Evolutionary conservation across 2,329 filamentous ascomycete genomes (phyloP), one percentile per base, ranked within the genome.

Genomic region (Claviceps pazoutovae): DNA sequence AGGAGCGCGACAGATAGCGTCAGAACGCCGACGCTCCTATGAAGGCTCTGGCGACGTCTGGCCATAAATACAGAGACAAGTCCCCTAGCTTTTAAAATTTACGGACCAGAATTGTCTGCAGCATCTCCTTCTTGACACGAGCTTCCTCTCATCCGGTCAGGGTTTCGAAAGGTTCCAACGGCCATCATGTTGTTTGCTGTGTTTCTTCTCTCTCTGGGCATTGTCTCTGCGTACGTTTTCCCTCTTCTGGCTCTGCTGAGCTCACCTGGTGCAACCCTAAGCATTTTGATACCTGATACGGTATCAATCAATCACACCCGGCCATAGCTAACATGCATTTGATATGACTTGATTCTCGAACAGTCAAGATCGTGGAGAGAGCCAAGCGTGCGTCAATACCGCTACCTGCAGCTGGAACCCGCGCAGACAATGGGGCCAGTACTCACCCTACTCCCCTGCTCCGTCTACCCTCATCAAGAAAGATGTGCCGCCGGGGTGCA

Each of bases 401-500:
- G 53, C 43, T 19, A 49, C 39, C n/a, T 89, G 85, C 66, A 72
- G 74, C 47, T 66, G 76, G 4, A 64, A 75, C 38, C 75, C 83
- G 45, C 79, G 81, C 1, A 84, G 81, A 57, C 76, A 73, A 51
- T 95, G 88, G 88, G 90, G 89, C 52, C 88, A 91, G 64, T 95
- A 95, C 66, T 85, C 88, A n/a, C 87, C 89, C 2, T 94, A 82
- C 69, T 95, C 86, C 67, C 76, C 83, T 1, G 83, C 90, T 0
- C 76, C 82, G 7, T 88, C 84, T 1, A 71, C 41, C 14, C 38
- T 78, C 2, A 78, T 88, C 49, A 71, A 79, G n/a, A 59, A 74
- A 7, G 71, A 72, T 6, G 69, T 84, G 1, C 89, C 88, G 0
- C 58, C 71, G 1, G 73, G 72, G 17, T 96, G 90, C 68, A 70